phyloP scores from a whole-genome alignment of 2,329 filamentous ascomycete species.

The Fusarium metavorans region DNA sequence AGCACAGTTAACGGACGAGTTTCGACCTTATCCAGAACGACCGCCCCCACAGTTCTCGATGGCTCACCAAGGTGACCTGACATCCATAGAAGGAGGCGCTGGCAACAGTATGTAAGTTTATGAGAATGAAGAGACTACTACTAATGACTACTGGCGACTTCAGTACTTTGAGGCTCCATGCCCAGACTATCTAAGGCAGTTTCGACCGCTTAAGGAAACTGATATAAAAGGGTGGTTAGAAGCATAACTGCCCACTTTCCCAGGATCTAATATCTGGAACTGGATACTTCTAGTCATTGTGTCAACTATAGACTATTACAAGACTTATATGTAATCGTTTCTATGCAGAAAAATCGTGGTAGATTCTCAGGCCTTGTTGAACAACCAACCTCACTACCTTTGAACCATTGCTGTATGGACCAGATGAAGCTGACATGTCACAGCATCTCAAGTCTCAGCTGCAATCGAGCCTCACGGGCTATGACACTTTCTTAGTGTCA shows the following conservation, averaged over 20 bases:
- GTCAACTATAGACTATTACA: not conserved
- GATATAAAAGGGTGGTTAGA: no score
- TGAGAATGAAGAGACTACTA: not conserved
- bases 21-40: not conserved
- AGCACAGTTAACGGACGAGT: not conserved
- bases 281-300: not conserved
- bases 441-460: not conserved
- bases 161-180: not conserved
- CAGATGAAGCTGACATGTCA: not conserved
- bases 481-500: no score
- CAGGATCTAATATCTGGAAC: not conserved
- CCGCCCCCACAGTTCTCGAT: not conserved
- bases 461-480: not conserved
- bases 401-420: not conserved
- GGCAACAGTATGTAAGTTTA: not conserved
- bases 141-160: not conserved
- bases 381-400: not conserved
- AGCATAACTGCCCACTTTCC: not conserved
- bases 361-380: not conserved
- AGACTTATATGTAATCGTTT: not conserved
- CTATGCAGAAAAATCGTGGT: not conserved
- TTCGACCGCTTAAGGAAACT: not conserved
- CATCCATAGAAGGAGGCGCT: not conserved
- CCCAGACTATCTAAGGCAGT: not conserved
- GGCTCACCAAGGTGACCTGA: not conserved